A percentile compares a stretch with the other conserved stretches of the same genome.
Evolutionary conservation across 768 basidiomycete genomes (phyloP).

Genomic region (Peribolospora kevripleyi): DNA sequence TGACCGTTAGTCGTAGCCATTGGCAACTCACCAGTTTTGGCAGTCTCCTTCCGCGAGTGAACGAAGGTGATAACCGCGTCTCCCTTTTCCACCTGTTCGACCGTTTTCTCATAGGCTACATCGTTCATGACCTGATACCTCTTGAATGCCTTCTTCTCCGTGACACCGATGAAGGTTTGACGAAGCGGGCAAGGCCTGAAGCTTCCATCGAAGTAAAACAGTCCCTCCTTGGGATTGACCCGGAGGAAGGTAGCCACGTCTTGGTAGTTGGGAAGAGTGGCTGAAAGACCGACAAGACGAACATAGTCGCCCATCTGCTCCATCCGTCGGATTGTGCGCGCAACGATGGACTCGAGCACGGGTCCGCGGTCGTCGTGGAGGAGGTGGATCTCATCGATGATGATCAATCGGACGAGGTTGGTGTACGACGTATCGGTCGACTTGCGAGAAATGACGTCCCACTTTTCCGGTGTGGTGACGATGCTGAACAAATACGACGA

Average conservation of each 20-base stretch:
- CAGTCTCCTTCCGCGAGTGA: constrained; percentile 93
- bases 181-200: constrained; percentile 85
- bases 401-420: constrained; percentile 82
- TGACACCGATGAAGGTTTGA: constrained; percentile 90
- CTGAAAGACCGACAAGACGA: constrained; percentile 79
- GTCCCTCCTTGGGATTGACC: constrained; percentile 67
- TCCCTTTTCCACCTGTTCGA: constrained; percentile 59
- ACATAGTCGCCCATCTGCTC: constrained; percentile 85
- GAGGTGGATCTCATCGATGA: constrained; percentile 94
- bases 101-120: constrained; percentile 94
- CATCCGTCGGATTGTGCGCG: constrained; percentile 75
- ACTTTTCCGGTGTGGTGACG: constrained; percentile 96
- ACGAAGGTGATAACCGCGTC: constrained; percentile 91
- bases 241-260: constrained; percentile 94
- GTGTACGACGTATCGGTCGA: constrained; percentile 90
- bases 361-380: constrained; percentile 96
- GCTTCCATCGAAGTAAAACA: constrained; percentile 91
- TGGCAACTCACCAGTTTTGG: constrained; percentile 36
- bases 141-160: constrained; percentile 98
- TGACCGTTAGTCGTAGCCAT: too few relatives aligned
- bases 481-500: constrained; percentile 23
- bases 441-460: constrained; percentile 98
- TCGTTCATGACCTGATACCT: constrained; percentile 96
- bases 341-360: constrained; percentile 71
- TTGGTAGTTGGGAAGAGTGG: constrained; percentile 93